Evolutionary conservation across 176 grass and related monocot species (phyloP), one percentile per base, ranked within the genome.

Genomic region (Tillandsia leiboldiana): DNA sequence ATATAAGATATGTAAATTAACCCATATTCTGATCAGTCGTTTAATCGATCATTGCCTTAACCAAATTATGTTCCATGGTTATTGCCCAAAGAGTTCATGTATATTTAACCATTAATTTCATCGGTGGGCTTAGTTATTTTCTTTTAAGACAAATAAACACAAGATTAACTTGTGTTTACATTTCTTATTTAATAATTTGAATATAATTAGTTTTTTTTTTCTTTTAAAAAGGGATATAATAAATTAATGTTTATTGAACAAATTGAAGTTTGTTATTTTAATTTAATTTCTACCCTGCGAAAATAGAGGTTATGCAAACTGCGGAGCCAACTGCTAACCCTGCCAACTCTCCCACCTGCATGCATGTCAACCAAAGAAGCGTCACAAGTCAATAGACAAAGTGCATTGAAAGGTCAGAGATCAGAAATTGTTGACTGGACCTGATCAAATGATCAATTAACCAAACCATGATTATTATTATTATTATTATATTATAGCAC

Each of bases 221-320:
- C 68, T 14, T 51, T 71, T 23, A 78, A 33, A 33, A 33, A 4
- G 5, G 29, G 29, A 33, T 33, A 33, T 33, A 3, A 3, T 33
- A 5, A 33, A 4, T 33, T 33, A 42, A 42, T 27, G 7, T 66
- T 66, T 13, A 48, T 48, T 33, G 8, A 48, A 14, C 12, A 13
- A 66, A 29, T 29, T 66, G 2, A 33, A 66, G 64, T 68, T 50
- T n/a, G 33, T 54, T 0, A 9, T 54, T n/a, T 56, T 11, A 28
- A 57, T 58, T 76, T 89, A 42, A 42, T 42, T 42, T 42, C 33
- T 97, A 99, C 94, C 94, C 94, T 69, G 94, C 94, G 67, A 99
- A 85, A 72, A 99, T 85, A 51, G 94, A 99, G 50, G 94, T 93
- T 88, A 99, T 93, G 90, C 94, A 99, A 66, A 99, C 94, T 73